Base-by-base conservation (phyloP, 306 rosid species). In the Coriaria nepalensis region DNA sequence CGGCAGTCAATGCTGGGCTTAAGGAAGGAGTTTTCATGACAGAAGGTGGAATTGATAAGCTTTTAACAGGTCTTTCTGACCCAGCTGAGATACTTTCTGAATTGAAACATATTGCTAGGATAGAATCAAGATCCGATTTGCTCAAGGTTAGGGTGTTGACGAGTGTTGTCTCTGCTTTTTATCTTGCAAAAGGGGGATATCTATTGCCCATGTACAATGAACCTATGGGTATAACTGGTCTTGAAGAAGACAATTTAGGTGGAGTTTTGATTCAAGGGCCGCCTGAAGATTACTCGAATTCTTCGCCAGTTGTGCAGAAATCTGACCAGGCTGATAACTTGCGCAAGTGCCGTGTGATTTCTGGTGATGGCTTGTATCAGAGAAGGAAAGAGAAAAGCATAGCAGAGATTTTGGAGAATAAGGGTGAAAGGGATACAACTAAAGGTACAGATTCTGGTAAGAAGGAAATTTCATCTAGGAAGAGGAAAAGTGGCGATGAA, bases 331-430 rank as follows among this genome's bases (percentile, higher is more conserved):
- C 20, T 0, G 11, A 53, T 52, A 62, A 52, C 9, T 3, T 34
- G 43, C 56, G 8, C n/a, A 38, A 33, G 13, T 59, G 63, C 35
- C 45, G 40, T 6, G 65, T 50, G 40, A 9, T 48, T 49, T 60
- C 62, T 5, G 86, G 68, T 33, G 59, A 59, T 52, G 52, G 62
- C 62, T 49, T 45, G 2, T 49, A 45, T 63, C 77, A 50, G 13
- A 56, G 68, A 51, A 82, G 93, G 68, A 86, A 86, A 68, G 79
- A 77, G 74, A 82, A 78, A 67, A 79, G 74, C 64, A 79, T 86
- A 45, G 86, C 90, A 12, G 83, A 82, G 62, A 69, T 86, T 56
- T 63, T 86, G 67, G 79, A 61, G 55, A 74, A 45, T 43, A 65
- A 66, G 46, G 61, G 43, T 14, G 71, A 53, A 61, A 61, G 45